Percentiles rank a stretch among this genome's conserved stretches.
phyloP scores from a whole-genome alignment of 164 flowering plant species.

The Piper betle region DNA sequence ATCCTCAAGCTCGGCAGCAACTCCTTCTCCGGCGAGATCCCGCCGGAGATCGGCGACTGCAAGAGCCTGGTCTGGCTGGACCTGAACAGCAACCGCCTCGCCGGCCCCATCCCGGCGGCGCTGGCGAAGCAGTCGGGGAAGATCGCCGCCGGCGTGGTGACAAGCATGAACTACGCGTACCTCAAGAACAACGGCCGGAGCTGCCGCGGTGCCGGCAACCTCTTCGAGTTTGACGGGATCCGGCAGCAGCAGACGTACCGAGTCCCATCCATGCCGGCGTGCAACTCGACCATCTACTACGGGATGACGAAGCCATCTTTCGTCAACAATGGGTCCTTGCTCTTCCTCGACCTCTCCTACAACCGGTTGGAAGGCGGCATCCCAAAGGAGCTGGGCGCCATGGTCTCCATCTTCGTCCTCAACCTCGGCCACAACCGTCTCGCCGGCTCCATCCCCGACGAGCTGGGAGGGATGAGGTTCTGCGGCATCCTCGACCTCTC shows the following conservation, averaged over 20 bases:
- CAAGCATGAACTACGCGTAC: constrained; percentile 64
- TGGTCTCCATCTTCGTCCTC: constrained; percentile 51
- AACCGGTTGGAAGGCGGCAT: constrained; percentile 61
- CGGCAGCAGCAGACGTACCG: constrained; percentile 39
- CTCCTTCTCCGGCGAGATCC: constrained; percentile 61
- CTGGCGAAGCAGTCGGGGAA: constrained; percentile 71
- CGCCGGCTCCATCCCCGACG: constrained; percentile 61
- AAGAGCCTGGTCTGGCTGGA: constrained; percentile 90
- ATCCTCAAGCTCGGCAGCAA: constrained; percentile 89
- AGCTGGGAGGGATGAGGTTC: constrained; percentile 42
- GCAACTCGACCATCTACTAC: constrained; percentile 44
- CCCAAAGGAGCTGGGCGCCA: constrained; percentile 68
- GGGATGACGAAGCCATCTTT: constrained; percentile 66
- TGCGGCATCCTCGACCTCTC: constrained; percentile 76
- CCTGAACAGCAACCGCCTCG: constrained; percentile 66
- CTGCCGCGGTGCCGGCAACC: constrained; percentile 89
- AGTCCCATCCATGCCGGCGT: constrained; percentile 45
- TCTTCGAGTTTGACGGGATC: constrained; percentile 83
- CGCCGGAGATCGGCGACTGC: constrained; percentile 82
- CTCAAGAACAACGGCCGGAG: constrained; percentile 65
- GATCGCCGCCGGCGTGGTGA: constrained; percentile 49
- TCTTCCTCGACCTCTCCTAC: constrained; percentile 77
- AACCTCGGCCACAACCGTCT: constrained; percentile 77
- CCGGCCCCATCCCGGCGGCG: constrained; percentile 58
- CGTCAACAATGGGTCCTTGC: constrained; percentile 74